Evolutionary conservation across 371 early-diverging fungal species (phyloP).

Genomic region (Haplosporangium sp.): DNA sequence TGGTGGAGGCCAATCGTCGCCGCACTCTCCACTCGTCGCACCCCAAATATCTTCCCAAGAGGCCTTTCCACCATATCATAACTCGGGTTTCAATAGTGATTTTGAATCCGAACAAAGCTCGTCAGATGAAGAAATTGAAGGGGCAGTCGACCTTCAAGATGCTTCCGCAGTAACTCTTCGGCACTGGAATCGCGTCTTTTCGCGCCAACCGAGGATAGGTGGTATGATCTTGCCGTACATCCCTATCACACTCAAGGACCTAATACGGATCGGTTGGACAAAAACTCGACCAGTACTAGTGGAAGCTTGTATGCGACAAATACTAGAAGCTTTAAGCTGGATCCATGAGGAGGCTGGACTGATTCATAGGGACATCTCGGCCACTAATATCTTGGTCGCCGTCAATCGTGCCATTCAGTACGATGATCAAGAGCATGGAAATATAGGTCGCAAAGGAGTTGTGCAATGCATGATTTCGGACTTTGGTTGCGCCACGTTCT

Average conservation of each 20-base stretch:
- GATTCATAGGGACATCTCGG: slow-evolving; percentile 83
- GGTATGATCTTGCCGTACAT: slow-evolving; percentile 40
- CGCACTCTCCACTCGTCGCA: not conserved
- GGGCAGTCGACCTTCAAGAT: not conserved
- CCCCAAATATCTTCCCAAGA: not conserved
- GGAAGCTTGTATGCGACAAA: slow-evolving; percentile 45
- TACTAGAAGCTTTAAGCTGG: slow-evolving; percentile 42
- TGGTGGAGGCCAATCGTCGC: not conserved
- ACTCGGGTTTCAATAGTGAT: slow-evolving; percentile 25
- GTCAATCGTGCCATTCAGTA: not conserved
- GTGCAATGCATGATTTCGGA: slow-evolving; percentile 64
- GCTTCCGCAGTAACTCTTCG: not conserved
- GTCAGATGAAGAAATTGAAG: slow-evolving; percentile 6
- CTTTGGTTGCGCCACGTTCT: slow-evolving; percentile 66
- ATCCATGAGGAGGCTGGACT: slow-evolving; percentile 48
- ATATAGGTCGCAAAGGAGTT: not conserved
- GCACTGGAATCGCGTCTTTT: slow-evolving; percentile 20
- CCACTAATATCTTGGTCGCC: slow-evolving; percentile 76
- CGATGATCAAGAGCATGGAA: not conserved
- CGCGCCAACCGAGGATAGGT: slow-evolving; percentile 34
- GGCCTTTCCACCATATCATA: slow-evolving; percentile 7
- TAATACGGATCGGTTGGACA: slow-evolving; percentile 45
- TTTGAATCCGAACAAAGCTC: slow-evolving; percentile 5
- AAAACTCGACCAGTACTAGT: slow-evolving; percentile 22
- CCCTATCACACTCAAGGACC: slow-evolving; percentile 28